Base-by-base conservation (phyloP, 2,329 filamentous ascomycete species). In the Aspergillus bombycis region DNA sequence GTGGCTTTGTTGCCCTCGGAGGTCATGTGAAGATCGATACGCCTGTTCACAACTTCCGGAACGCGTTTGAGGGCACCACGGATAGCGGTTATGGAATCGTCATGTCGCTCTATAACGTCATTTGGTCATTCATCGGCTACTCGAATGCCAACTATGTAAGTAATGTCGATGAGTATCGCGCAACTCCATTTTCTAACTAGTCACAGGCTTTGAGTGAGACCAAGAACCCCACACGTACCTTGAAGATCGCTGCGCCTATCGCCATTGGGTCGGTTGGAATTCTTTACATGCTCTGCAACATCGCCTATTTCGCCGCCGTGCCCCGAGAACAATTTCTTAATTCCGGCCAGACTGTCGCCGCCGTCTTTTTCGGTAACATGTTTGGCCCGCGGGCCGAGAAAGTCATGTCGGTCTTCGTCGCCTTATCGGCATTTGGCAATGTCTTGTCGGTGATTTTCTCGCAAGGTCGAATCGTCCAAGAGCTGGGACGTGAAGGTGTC, bases 401-500 rank as follows among this genome's bases (percentile, higher is more conserved):
- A 30, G 87, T 83, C 1, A 80, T 90, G 59, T 89, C 88, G 63
- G 82, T 89, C 32, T 81, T 88, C 2, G 85, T 89, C n/a, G 79
- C 86, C 0, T 71, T 89, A 12, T 86, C 84, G 59, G 83, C 86
- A 0, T 89, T 88, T 68, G 87, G 87, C 0, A 89, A 89, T 59
- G 78, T 89, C 9, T 73, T 89, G 43, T 85, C 84, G 2, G 84
- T 88, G 0, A 72, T 88, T 14, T 82, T 90, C 52, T 79, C 77
- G 0, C 77, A 79, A 61, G 77, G 77, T 48, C 74, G 77, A 68
- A 78, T 79, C 62, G 74, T 79, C 52, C 79, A 81, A 65, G 89
- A 91, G 73, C 80, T 92, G 52, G 90, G 86, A 0, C 90, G 90
- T 70, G 89, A 92, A 70, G 89, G 89, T 0, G 79, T 92, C 6